A percentile compares a stretch with the other conserved stretches of the same genome.
These are phyloP conservation scores for Paspalum notatum DNA, from an alignment of 176 grass and related monocot species.

Conservation along the genomic window DNA sequence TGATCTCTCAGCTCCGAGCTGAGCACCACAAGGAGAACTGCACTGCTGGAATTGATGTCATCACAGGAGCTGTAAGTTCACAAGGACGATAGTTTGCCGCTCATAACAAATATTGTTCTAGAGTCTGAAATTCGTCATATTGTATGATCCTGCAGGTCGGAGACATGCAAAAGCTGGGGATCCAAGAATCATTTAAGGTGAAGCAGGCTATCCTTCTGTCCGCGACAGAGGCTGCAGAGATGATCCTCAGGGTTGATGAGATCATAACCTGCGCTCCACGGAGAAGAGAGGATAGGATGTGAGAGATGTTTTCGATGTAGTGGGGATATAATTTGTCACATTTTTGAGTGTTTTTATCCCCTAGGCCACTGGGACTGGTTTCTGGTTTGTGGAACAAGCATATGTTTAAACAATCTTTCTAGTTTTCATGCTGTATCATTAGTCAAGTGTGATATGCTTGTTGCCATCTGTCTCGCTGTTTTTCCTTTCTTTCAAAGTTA, in stretches of 20 bases:
- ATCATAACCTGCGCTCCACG: constrained; percentile 49
- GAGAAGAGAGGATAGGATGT: constrained; percentile 58
- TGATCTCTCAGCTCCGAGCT: constrained; percentile 95
- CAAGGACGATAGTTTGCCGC: not conserved
- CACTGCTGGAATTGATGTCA: constrained; percentile 80
- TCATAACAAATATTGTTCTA: not conserved
- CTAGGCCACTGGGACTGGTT: constrained; percentile 1
- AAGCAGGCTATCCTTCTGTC: constrained; percentile 56
- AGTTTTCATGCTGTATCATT: not conserved
- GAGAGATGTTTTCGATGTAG: not conserved
- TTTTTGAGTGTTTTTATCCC: not conserved
- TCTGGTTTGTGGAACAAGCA: not conserved
- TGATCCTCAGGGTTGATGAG: constrained; percentile 58
- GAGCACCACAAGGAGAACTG: constrained; percentile 88
- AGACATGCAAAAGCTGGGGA: constrained; percentile 56
- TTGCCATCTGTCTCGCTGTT: too few relatives aligned
- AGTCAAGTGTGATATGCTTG: not conserved
- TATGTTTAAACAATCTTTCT: not conserved
- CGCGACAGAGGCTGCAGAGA: constrained; percentile 41
- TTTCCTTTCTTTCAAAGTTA: not conserved
- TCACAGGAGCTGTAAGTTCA: constrained; percentile 71
- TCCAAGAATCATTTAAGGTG: constrained; percentile 60
- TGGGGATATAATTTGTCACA: not conserved
- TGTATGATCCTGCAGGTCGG: constrained; percentile 31
- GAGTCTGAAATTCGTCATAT: not conserved